Percentiles rank a stretch among this genome's conserved stretches.
Evolutionary conservation across 805 yeast species (phyloP).

Genomic region (Cyberlindnera saturnus): DNA sequence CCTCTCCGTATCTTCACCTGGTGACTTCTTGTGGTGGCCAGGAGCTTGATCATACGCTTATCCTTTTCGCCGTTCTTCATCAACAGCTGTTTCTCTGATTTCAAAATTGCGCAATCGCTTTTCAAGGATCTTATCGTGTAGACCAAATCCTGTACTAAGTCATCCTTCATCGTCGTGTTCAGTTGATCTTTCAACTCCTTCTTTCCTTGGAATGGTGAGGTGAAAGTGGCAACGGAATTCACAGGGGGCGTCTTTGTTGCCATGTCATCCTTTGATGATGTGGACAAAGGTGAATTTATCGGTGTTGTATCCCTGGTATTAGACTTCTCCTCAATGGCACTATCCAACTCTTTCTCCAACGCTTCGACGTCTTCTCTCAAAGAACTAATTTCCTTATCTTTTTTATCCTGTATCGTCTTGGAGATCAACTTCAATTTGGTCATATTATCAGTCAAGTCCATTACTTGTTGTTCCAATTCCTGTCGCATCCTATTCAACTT

Average conservation of each 20-base stretch:
- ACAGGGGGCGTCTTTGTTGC: not conserved
- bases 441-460: constrained; percentile 6
- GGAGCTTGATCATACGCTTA: constrained; percentile 14
- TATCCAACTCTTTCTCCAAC: constrained; percentile 1
- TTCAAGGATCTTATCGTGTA: constrained; percentile 16
- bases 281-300: constrained; percentile 5
- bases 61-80: constrained; percentile 7
- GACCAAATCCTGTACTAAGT: constrained; percentile 16
- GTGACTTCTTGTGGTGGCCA: constrained; percentile 10
- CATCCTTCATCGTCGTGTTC: constrained; percentile 3
- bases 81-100: constrained; percentile 9
- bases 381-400: constrained; percentile 7
- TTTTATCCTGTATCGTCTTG: constrained; percentile 10
- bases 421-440: constrained; percentile 10
- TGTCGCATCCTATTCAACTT: constrained; percentile 1
- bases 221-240: not conserved
- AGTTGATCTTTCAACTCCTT: not conserved
- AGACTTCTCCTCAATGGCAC: not conserved
- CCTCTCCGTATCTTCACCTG: constrained; percentile 18
- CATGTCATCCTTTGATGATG: not conserved
- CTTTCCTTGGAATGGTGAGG: not conserved
- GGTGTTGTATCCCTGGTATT: constrained; percentile 6
- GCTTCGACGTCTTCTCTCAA: constrained; percentile 8
- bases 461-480: constrained; percentile 8
- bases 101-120: constrained; percentile 11